Evolutionary conservation across 2,329 filamentous ascomycete genomes (phyloP), one percentile per base, ranked within the genome.

Genomic region (Aspergillus caelatus): DNA sequence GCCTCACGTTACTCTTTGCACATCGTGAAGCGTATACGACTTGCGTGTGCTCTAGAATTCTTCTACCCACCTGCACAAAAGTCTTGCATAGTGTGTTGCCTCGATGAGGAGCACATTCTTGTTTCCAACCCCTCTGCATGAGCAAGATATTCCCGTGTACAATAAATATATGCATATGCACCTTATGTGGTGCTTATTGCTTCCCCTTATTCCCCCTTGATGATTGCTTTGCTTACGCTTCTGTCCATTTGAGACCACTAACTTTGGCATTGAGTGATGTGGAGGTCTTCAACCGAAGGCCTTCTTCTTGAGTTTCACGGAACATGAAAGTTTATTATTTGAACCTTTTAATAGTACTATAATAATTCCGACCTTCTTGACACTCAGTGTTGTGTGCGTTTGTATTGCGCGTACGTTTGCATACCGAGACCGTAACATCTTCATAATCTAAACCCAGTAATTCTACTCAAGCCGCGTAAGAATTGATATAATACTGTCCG

Each of bases 401-500:
- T 55, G 4, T 36, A 8, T 26, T 21, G 16, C 12, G 36, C 12
- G 52, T 21, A 26, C 23, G 4, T 39, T 23, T 55, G n/a, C 30
- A 61, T 61, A 60, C 64, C 60, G 50, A 61, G 59, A 46, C 58
- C 54, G 58, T 57, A 28, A 54, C 8, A 41, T 61, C 45, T 41
- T 52, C 50, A 58, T 56, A n/a, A 36, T 11, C 16, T 21, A n/a
- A 48, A 8, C 23, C 14, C 45, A 28, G 45, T 23, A 50, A 30
- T n/a, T 19, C 9, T 10, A 9, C 7, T 73, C 69, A 79, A 54
- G 72, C 69, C 14, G 74, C 67, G 62, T 80, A 81, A 16, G 79
- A 81, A 61, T 80, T 81, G 67, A 81, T 80, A 65, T 81, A 81
- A 67, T 81, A 81, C 78, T 81, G 60, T 53, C 3, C 32, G 46